Evolutionary conservation across 2,329 filamentous ascomycete genomes (phyloP), one percentile per base, ranked within the genome.

Genomic region (Bipolaris gigantea): DNA sequence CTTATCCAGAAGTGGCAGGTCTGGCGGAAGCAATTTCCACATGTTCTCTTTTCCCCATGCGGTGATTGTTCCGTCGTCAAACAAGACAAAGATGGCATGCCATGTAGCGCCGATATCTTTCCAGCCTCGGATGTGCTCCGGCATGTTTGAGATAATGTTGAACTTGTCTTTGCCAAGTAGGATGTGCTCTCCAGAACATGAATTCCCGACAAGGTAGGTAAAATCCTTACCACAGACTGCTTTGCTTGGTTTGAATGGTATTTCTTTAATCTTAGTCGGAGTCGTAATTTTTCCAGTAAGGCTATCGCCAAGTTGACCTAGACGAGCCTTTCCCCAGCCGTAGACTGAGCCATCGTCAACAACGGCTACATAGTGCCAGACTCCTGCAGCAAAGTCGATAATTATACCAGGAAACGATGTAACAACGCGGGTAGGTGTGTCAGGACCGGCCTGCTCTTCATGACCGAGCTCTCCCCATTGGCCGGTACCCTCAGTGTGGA

Each of bases 31-130:
- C 8, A 96, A 78, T 68, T 97, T 90, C 9, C 90, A 91, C 61
- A 92, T 90, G 67, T 96, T 90, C 67, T 94, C 83, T 57, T 91
- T 84, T 0, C 94, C 94, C 89, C 91, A 97, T 7, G 86, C 85
- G 2, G 82, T 62, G 19, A 97, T 67, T 4, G 71, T 77, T 0
- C 86, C 85, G 56, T 87, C 80, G 3, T 78, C 67, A 41, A 81
- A 79, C 49, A 95, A 77, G 38, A 94, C 80, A 74, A 89, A 92
- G 16, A 96, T 79, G 49, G 86, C 87, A 49, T 92, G 87, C 93
- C 93, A 97, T 55, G 89, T 89, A 9, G 92, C 89, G 7, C 83
- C 82, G 15, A 96, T 81, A 54, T 88, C 83, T 56, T 79, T 83
- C 87, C 88, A 93, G 2, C 73, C 77, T 9, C 75, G 76, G 41